A percentile compares a stretch with the other conserved stretches of the same genome.
These are phyloP conservation scores for Sarcocystis neurona DNA, from an alignment of 169 alveolate genomes.

Conservation along the genomic window DNA sequence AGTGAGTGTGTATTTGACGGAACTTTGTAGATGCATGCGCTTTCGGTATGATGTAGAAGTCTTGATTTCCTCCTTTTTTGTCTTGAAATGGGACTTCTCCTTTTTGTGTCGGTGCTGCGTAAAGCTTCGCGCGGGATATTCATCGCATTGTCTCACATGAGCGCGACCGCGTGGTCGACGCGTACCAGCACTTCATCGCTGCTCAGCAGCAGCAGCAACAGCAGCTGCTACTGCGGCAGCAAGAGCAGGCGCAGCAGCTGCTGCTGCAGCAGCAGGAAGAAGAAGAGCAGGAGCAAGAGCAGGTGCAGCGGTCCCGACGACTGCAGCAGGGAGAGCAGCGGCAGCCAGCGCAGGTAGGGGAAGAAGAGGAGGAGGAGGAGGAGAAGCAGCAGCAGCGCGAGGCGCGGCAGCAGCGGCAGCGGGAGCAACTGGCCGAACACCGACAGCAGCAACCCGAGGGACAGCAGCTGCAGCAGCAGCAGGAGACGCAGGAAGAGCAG, in stretches of 20 bases:
- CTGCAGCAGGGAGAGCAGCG: not conserved
- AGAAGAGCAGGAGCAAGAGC: not conserved
- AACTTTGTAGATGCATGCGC: too few relatives aligned
- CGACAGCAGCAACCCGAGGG: too few relatives aligned
- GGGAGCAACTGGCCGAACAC: too few relatives aligned
- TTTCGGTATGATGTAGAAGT: too few relatives aligned
- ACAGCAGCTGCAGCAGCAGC: too few relatives aligned
- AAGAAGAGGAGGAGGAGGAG: not conserved
- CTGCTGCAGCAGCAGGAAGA: not conserved
- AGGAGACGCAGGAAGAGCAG: too few relatives aligned
- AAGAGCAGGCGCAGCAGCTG: not conserved
- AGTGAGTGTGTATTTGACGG: too few relatives aligned
- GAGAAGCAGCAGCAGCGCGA: not conserved
- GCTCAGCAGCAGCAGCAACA: slow-evolving; percentile 12
- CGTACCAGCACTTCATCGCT: slow-evolving; percentile 10
- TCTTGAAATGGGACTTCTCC: too few relatives aligned
- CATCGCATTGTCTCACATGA: slow-evolving; percentile 34
- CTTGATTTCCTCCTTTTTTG: too few relatives aligned
- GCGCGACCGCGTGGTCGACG: slow-evolving; percentile 31
- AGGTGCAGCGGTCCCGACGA: not conserved
- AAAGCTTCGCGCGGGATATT: slow-evolving; percentile 21
- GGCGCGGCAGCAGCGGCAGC: not conserved
- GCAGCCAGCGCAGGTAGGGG: not conserved
- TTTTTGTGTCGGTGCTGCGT: too few relatives aligned
- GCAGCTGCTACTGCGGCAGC: not conserved